These are phyloP conservation scores for Cucumis melo DNA, from an alignment of 306 rosid genomes.

Conservation along the genomic window DNA sequence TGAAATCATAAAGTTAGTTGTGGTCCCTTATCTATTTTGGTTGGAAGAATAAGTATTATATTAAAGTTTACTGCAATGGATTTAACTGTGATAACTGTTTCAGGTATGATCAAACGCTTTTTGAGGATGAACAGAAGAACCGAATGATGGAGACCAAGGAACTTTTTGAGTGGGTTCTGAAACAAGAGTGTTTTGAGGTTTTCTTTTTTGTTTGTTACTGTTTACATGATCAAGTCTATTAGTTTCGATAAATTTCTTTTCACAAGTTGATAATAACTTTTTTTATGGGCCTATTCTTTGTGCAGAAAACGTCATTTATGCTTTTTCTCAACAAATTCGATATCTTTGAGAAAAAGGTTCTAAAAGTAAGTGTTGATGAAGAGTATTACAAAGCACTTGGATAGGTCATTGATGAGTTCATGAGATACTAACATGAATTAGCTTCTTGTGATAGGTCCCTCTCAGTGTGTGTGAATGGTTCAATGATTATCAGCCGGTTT, in stretches of 20 bases:
- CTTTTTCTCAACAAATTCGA: slow-evolving; percentile 92
- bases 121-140: slow-evolving; percentile 88
- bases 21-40: neutral
- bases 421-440: slow-evolving; percentile 15
- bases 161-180: slow-evolving; percentile 90
- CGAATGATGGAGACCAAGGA: slow-evolving; percentile 96
- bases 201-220: slow-evolving; percentile 5
- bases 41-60: neutral
- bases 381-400: neutral
- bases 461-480: slow-evolving; percentile 88
- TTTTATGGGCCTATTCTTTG: neutral
- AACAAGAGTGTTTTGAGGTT: slow-evolving; percentile 97
- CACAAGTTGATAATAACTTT: neutral
- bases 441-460: slow-evolving; percentile 49
- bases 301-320: slow-evolving; percentile 98
- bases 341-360: slow-evolving; percentile 89
- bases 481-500: slow-evolving; percentile 86
- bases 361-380: slow-evolving; percentile 41
- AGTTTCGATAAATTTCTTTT: neutral
- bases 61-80: neutral
- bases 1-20: neutral
- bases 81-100: slow-evolving; percentile 11
- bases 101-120: slow-evolving; percentile 97
- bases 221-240: neutral
- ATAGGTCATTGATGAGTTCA: neutral